Base-by-base conservation (phyloP, 805 yeast species). In the Wickerhamia fluorescens region DNA sequence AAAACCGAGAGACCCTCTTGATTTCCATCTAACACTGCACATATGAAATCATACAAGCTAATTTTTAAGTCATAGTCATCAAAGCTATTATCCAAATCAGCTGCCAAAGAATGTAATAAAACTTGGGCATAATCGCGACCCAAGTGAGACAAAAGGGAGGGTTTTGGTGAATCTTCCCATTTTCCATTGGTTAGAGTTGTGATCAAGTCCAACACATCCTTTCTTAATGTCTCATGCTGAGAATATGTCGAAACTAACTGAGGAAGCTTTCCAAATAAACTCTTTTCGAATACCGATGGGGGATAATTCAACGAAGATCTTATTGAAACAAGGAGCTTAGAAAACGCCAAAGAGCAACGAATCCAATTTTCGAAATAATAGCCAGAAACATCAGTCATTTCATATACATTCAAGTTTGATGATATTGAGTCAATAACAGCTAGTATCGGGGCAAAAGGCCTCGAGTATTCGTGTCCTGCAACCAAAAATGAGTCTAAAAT, bases 111-210 rank as follows among this genome's bases (percentile, higher is more conserved):
- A n/a, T 66, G 61, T 7, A 84, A 58, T 16, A 89, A 61, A 3
- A 73, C 53, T 16, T 66, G 68, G 0, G 95, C 71, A 39, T 73
- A 68, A 12, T 66, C 61, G n/a, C 69, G 61, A 4, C 94, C 92
- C 30, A 89, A 56, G 48, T 85, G 85, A 0, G 96, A 82, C 22
- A 89, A 61, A 27, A 89, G 56, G 1, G 95, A 86, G 3, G 95
- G 94, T 19, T 78, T 71, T n/a, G 39, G 29, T 16, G 72, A 75
- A 4, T 58, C 56, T 5, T 62, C 61, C 78, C 83, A 75, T 3
- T 47, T 55, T 0, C 75, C 76, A 24, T 61, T 63, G 2, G 82
- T 75, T 23, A 83, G 49, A 4, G 69, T 59, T 4, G 78, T 70
- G 11, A 85, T 51, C 20, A 86, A 47, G 23, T 67, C 68, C 19